Evolutionary conservation across 2,329 filamentous ascomycete species (phyloP), one percentile per base, ranked within the genome.

Genomic region (Tolypocladium nubicola): DNA sequence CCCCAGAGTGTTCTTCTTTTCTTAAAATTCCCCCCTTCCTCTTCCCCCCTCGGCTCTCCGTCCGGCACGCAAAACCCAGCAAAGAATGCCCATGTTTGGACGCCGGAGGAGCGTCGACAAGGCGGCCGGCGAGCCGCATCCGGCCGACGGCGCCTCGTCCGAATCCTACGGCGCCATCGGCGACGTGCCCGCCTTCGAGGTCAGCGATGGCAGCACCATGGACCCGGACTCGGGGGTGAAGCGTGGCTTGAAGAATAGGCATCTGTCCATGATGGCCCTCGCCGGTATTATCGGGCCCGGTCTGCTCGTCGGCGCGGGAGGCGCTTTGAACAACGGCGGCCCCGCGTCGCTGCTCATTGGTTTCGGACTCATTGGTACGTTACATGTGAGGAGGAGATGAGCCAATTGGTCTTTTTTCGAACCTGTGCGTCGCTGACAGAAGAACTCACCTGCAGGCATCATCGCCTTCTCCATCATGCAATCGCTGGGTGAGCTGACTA

Each of bases 291-390:
- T 80, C 59, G 88, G 88, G 0, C 86, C 88, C 4, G 88, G 88
- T 26, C 74, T 91, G 45, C 78, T 91, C 3, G 84, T 90, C 56
- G 88, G 87, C 19, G 80, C 85, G 2, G 88, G 88, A 40, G 83
- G 85, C 52, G 88, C 88, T 0, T 73, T 92, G 30, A 76, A 80
- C 14, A 81, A 78, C 47, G 87, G 87, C 57, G 88, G 88, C 0
- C 88, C 88, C 19, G 88, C 86, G 0, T 84, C 86, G 0, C 71
- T 90, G 53, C 69, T 91, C 40, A 89, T 91, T 65, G 87, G 87
- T 1, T 92, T 91, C 62, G 82, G 79, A 11, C 73, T 89, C 35
- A 86, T 90, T 61, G 87, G 72, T 73, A 66, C 56, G 43, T 47
- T 30, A 30, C 5, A 30, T 30, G 26, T 30, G 26, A 30, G 5